Evolutionary conservation across 2,329 filamentous ascomycete genomes (phyloP).

Genomic region (Neocatenulostroma microsporum): DNA sequence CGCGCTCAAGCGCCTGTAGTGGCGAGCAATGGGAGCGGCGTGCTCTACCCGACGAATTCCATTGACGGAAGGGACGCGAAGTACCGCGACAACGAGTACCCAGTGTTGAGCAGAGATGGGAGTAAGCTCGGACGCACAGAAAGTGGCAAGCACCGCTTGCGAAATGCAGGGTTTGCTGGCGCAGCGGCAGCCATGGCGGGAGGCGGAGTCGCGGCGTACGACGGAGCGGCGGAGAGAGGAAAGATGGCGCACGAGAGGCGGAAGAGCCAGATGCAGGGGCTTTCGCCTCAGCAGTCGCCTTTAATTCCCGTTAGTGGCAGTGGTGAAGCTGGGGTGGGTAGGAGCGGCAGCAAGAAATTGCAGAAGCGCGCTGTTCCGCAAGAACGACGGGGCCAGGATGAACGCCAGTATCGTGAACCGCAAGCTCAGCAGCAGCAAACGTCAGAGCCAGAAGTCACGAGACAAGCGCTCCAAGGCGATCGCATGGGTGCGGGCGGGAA

Average conservation of each 20-base stretch:
- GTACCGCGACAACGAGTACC: no score
- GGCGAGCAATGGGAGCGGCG: no score
- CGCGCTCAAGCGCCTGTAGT: no score
- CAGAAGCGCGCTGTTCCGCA: conserved; percentile 18
- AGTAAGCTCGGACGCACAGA: no score
- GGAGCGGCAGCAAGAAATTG: conserved; percentile 30
- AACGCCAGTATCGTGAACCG: no score
- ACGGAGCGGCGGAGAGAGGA: conserved; percentile 21
- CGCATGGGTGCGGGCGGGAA: conserved; percentile 28
- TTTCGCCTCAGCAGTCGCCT: conserved; percentile 13
- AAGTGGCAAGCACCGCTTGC: conserved; percentile 20
- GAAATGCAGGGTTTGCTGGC: conserved; percentile 27
- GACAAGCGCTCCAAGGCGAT: conserved; percentile 33
- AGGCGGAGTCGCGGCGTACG: conserved; percentile 3
- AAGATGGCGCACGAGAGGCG: conserved; percentile 26
- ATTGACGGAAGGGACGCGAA: no score
- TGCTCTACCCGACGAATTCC: no score
- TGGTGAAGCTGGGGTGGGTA: conserved; percentile 23
- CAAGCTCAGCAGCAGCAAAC: conserved; percentile 6
- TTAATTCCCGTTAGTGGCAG: conserved; percentile 15
- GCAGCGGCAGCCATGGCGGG: conserved; percentile 22
- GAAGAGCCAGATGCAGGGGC: conserved; percentile 14
- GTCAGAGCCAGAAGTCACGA: conserved; percentile 13
- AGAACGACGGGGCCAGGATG: conserved; percentile 1
- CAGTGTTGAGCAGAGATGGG: no score